Percentiles rank a stretch among this genome's conserved stretches.
phyloP scores from a whole-genome alignment of 2,329 filamentous ascomycete species.

The Fusarium nanum region DNA sequence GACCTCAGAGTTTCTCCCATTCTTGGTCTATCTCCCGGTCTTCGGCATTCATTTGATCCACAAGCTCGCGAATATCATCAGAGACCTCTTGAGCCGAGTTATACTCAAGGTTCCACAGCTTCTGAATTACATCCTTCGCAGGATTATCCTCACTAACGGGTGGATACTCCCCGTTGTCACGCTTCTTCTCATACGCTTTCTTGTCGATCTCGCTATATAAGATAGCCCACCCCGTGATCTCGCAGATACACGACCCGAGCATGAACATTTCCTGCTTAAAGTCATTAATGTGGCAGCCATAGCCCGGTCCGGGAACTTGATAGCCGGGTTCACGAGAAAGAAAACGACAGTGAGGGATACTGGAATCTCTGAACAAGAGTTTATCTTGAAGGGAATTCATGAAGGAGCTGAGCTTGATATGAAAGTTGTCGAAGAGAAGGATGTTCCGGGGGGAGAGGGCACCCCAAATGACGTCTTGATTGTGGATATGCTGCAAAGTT shows the following conservation, averaged over 20 bases:
- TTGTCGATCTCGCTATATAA: neutral
- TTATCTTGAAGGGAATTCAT: no score
- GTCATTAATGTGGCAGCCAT: no score
- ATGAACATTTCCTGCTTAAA: neutral
- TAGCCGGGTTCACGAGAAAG: no score
- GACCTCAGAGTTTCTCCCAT: neutral
- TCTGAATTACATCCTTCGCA: fast-evolving
- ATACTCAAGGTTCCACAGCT: neutral
- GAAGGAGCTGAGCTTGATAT: neutral
- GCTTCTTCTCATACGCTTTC: no score
- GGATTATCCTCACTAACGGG: neutral
- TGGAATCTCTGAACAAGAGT: no score
- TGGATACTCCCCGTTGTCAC: fast-evolving
- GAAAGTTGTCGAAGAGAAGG: neutral
- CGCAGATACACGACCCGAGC: neutral
- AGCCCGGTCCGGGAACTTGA: no score
- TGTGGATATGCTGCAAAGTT: no score
- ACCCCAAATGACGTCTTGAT: fast-evolving
- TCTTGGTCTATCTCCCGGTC: neutral
- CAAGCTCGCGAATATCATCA: neutral
- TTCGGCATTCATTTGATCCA: neutral
- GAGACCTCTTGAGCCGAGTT: neutral
- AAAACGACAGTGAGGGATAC: no score
- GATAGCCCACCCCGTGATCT: neutral
- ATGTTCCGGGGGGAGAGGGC: fast-evolving